Evolutionary conservation across 306 rosid species (phyloP).

Genomic region (Inga leiocalycina): DNA sequence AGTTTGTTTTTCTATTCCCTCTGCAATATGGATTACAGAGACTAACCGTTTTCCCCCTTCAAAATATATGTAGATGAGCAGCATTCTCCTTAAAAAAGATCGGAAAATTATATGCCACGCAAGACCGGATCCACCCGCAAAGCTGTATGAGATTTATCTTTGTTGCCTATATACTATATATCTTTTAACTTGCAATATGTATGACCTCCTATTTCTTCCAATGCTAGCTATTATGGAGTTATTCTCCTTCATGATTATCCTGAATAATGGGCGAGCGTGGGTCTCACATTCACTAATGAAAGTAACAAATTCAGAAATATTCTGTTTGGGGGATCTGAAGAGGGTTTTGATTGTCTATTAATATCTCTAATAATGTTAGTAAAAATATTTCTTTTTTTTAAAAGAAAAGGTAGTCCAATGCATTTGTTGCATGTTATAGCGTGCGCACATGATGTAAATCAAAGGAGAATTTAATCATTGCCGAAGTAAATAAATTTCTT

Average conservation of each 20-base stretch:
- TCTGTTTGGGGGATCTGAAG: not conserved
- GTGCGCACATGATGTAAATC: not conserved
- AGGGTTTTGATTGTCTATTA: not conserved
- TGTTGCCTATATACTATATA: not conserved
- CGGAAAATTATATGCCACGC: conserved; percentile 41
- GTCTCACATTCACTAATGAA: not conserved
- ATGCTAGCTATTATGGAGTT: not conserved
- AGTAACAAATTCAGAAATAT: not conserved
- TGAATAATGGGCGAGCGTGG: not conserved
- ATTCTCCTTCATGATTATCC: not conserved
- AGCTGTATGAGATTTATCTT: conserved; percentile 36
- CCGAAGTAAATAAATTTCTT: not conserved
- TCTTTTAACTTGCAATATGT: not conserved
- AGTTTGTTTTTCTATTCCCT: not conserved
- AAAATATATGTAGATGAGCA: conserved; percentile 37
- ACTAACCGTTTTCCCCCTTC: not conserved
- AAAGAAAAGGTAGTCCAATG: not conserved
- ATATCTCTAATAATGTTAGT: not conserved
- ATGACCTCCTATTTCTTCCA: not conserved
- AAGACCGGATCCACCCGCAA: conserved; percentile 29
- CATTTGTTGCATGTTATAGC: not conserved
- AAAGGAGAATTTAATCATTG: not conserved
- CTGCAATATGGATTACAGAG: not conserved
- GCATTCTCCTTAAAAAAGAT: conserved; percentile 44
- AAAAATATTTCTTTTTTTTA: not conserved